Percentiles rank a stretch among this genome's conserved stretches.
Conservation (phyloP, 2,329 filamentous ascomycete genomes). For the Ascochyta fabae region DNA sequence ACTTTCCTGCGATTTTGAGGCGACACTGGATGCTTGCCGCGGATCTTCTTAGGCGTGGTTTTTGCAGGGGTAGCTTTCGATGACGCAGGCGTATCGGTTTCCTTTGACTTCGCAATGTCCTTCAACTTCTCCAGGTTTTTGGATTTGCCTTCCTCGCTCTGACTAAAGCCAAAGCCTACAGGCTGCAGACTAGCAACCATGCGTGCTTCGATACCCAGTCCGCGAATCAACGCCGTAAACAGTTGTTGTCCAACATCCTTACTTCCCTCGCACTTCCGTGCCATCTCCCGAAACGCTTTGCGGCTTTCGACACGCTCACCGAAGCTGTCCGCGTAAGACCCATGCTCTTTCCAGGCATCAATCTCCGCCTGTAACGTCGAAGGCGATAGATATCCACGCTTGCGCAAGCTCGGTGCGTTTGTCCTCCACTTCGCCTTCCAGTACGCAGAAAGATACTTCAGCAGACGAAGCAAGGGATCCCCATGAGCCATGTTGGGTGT, state of each 20-base stretch:
- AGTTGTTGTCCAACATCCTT: slow-evolving; percentile 87
- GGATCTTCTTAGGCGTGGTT: slow-evolving; percentile 7
- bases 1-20: slow-evolving; percentile 11
- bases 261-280: slow-evolving; percentile 76
- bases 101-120: slow-evolving; percentile 1
- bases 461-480: slow-evolving; percentile 78
- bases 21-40: slow-evolving; percentile 7
- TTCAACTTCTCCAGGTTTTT: slow-evolving; percentile 44
- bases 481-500: slow-evolving; percentile 79
- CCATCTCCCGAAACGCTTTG: slow-evolving; percentile 71
- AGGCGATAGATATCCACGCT: slow-evolving; percentile 86
- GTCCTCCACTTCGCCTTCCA: slow-evolving; percentile 87
- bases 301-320: slow-evolving; percentile 77
- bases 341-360: slow-evolving; percentile 70
- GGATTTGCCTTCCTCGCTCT: slow-evolving; percentile 75
- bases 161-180: slow-evolving; percentile 88
- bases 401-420: slow-evolving; percentile 80
- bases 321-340: slow-evolving; percentile 67
- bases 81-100: background rate
- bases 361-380: slow-evolving; percentile 75
- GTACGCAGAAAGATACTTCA: slow-evolving; percentile 79
- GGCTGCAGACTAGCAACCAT: slow-evolving; percentile 87
- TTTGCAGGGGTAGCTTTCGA: background rate
- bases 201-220: slow-evolving; percentile 79
- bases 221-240: slow-evolving; percentile 84